A percentile compares a stretch with the other conserved stretches of the same genome.
Evolutionary conservation across 148 eudicot genomes (phyloP).

Genomic region (Spergularia bocconei): DNA sequence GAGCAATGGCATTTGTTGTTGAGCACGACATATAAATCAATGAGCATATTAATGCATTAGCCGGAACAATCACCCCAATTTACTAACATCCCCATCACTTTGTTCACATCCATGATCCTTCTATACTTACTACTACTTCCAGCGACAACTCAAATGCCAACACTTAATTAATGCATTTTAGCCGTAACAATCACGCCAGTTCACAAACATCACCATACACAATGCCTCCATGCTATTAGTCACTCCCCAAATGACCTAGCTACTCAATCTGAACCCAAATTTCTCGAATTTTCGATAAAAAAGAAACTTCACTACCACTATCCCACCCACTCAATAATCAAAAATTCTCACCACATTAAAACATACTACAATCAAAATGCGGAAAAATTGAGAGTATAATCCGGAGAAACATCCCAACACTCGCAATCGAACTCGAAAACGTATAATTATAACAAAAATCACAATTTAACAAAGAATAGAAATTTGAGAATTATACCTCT

Average conservation of each 20-base stretch:
- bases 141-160: neutral
- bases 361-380: conserved; percentile 1
- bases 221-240: neutral
- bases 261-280: no score
- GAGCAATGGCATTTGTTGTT: no score
- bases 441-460: neutral
- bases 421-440: neutral
- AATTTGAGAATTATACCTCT: conserved; percentile 48
- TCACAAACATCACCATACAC: neutral
- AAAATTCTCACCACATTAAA: neutral
- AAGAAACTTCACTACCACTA: neutral
- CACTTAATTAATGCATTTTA: neutral
- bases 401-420: neutral
- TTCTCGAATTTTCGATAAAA: neutral
- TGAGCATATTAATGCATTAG: no score
- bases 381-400: no score
- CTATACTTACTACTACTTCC: neutral
- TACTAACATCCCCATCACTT: neutral
- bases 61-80: neutral
- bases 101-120: neutral
- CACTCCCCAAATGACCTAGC: no score
- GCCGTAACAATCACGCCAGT: neutral
- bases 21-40: no score
- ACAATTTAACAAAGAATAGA: neutral
- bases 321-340: neutral